Evolutionary conservation across 345 rosid species (phyloP).

Genomic region (Salix brachista): DNA sequence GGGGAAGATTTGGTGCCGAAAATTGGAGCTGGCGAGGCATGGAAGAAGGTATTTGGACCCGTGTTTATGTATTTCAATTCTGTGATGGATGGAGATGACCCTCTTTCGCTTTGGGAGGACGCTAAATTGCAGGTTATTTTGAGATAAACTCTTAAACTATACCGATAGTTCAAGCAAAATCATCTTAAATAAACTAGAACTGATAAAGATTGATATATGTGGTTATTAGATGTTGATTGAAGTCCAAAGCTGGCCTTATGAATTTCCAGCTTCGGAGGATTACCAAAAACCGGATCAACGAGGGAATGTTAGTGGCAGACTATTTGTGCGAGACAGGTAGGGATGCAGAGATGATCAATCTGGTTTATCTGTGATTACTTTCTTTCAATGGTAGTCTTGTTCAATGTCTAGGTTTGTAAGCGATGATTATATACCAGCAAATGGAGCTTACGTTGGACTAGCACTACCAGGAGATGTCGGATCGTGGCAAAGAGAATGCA

Average conservation of each 20-base stretch:
- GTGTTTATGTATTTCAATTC: conserved; percentile 18
- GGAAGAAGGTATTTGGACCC: conserved; percentile 23
- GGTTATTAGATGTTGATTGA: conserved; percentile 16
- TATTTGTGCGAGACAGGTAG: conserved; percentile 24
- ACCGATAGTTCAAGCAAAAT: not conserved
- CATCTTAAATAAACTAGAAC: not conserved
- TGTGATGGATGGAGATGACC: not conserved
- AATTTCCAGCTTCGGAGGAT: conserved; percentile 28
- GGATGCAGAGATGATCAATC: not conserved
- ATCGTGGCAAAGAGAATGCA: conserved; percentile 32
- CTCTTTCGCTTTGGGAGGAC: conserved; percentile 17
- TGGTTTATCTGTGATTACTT: not conserved
- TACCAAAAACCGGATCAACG: conserved; percentile 16
- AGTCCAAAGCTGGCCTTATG: conserved; percentile 27
- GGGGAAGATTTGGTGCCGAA: conserved; percentile 19
- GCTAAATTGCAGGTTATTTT: conserved; percentile 14
- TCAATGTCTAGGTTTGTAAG: conserved; percentile 8
- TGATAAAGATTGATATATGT: not conserved
- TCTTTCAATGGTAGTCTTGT: not conserved
- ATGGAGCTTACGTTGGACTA: conserved; percentile 24
- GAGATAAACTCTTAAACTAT: not conserved
- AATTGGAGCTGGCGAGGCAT: conserved; percentile 13
- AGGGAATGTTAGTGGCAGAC: conserved; percentile 19
- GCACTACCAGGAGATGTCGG: conserved; percentile 31
- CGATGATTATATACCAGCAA: conserved; percentile 15